These are phyloP conservation scores for Pythium aphanidermatum DNA, from an alignment of 352 stramenopile genomes.

Conservation along the genomic window DNA sequence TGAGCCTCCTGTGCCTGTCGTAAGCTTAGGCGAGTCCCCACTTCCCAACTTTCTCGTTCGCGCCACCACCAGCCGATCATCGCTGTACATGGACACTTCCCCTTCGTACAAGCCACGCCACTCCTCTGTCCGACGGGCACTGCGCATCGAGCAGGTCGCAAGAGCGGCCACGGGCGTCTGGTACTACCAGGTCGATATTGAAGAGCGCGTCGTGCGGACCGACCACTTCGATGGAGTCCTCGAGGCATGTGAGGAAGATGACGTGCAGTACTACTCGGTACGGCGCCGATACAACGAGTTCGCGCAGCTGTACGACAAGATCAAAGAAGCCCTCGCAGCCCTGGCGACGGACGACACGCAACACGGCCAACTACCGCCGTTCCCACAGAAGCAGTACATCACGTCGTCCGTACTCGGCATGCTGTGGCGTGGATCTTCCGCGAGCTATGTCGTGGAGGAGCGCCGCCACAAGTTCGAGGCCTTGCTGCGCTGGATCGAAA, in stretches of 20 bases:
- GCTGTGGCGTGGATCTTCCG: slow-evolving; percentile 42
- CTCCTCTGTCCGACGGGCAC: slow-evolving; percentile 15
- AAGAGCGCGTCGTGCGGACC: slow-evolving; percentile 18
- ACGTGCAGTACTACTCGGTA: slow-evolving; percentile 51
- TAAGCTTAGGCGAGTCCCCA: too few relatives aligned
- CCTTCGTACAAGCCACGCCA: too few relatives aligned
- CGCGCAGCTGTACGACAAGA: slow-evolving; percentile 40
- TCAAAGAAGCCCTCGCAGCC: slow-evolving; percentile 23
- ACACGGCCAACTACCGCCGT: slow-evolving; percentile 25
- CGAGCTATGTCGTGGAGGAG: slow-evolving; percentile 41
- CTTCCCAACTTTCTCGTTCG: too few relatives aligned
- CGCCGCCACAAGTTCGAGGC: slow-evolving; percentile 44
- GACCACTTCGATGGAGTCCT: slow-evolving; percentile 5
- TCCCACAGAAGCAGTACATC: slow-evolving; percentile 52
- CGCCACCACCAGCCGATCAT: too few relatives aligned
- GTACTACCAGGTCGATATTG: slow-evolving; percentile 69
- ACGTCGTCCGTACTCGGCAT: slow-evolving; percentile 38
- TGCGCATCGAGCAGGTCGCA: slow-evolving; percentile 49
- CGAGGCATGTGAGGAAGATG: slow-evolving; percentile 21
- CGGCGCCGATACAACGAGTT: slow-evolving; percentile 67
- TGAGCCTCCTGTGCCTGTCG: too few relatives aligned
- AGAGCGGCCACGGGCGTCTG: slow-evolving; percentile 43
- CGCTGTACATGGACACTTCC: too few relatives aligned
- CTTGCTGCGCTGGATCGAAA: slow-evolving; percentile 55
- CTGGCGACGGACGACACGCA: slow-evolving; percentile 9